Evolutionary conservation across 2,329 filamentous ascomycete genomes (phyloP).

Genomic region (Aspergillus arachidicola): DNA sequence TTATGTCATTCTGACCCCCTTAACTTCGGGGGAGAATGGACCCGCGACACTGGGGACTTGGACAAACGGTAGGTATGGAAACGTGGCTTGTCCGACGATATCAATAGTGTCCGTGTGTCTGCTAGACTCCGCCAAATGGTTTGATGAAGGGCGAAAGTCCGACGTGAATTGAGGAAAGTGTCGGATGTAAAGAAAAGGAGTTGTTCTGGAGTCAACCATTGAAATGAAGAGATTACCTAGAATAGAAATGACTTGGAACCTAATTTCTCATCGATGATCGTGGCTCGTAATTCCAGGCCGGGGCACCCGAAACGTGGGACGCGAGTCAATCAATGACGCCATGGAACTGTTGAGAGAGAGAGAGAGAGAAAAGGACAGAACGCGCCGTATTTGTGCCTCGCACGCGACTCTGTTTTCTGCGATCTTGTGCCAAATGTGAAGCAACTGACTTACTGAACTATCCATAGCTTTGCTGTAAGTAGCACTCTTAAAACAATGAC

Average conservation of each 20-base stretch:
- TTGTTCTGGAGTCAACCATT: background rate
- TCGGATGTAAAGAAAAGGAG: background rate
- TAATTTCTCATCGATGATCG: conserved; percentile 19
- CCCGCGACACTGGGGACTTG: conserved; percentile 21
- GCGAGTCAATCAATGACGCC: conserved; percentile 35
- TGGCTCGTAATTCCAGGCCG: conserved; percentile 23
- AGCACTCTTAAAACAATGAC: background rate
- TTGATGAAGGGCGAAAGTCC: background rate
- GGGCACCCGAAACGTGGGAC: conserved; percentile 33
- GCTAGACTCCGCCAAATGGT: background rate
- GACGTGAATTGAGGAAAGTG: background rate
- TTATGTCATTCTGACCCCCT: conserved; percentile 23
- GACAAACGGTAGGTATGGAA: conserved; percentile 1
- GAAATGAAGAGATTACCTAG: conserved; percentile 5
- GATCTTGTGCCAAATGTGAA: background rate
- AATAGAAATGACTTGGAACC: conserved; percentile 7
- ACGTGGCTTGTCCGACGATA: conserved; percentile 9
- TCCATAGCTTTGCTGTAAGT: background rate
- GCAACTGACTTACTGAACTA: background rate
- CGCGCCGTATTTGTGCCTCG: conserved; percentile 14
- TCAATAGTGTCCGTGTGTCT: conserved; percentile 9
- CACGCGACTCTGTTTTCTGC: conserved; percentile 6
- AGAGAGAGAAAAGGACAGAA: conserved; percentile 6
- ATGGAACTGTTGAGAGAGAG: conserved; percentile 18
- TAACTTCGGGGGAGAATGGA: conserved; percentile 10